Evolutionary conservation across 2,329 filamentous ascomycete genomes (phyloP).

Genomic region (Nigrograna mackinnonii): DNA sequence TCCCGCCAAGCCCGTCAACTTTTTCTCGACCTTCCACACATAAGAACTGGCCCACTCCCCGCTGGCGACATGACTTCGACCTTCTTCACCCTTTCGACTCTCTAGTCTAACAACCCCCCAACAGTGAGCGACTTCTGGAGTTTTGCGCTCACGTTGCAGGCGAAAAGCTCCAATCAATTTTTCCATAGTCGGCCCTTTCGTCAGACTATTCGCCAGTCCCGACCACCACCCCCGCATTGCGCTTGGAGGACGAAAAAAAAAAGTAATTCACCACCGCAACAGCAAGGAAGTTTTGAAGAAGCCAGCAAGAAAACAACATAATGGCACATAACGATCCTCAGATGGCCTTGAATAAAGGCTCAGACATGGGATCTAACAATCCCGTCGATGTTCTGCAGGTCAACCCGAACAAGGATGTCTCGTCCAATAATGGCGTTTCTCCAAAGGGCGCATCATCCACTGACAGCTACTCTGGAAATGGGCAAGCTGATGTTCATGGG

Average conservation of each 20-base stretch:
- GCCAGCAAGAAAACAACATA: constrained; percentile 6
- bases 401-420: too few relatives aligned
- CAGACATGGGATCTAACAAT: neutral
- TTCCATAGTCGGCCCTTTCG: too few relatives aligned
- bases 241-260: too few relatives aligned
- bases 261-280: too few relatives aligned
- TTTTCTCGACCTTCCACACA: constrained; percentile 13
- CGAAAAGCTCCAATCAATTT: constrained; percentile 37
- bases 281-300: too few relatives aligned
- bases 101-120: neutral
- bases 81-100: neutral
- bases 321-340: constrained; percentile 10
- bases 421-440: constrained; percentile 20
- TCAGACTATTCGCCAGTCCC: too few relatives aligned
- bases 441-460: constrained; percentile 20
- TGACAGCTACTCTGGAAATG: constrained; percentile 31
- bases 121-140: constrained; percentile 45
- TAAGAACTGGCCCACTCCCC: constrained; percentile 27
- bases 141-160: constrained; percentile 43
- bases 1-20: constrained; percentile 23
- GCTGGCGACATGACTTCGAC: constrained; percentile 4
- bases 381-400: neutral
- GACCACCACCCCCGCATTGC: neutral
- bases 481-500: constrained; percentile 14
- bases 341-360: constrained; percentile 12